Evolutionary conservation across 495 filamentous ascomycete genomes (phyloP).

Genomic region (Penicillium odoratum): DNA sequence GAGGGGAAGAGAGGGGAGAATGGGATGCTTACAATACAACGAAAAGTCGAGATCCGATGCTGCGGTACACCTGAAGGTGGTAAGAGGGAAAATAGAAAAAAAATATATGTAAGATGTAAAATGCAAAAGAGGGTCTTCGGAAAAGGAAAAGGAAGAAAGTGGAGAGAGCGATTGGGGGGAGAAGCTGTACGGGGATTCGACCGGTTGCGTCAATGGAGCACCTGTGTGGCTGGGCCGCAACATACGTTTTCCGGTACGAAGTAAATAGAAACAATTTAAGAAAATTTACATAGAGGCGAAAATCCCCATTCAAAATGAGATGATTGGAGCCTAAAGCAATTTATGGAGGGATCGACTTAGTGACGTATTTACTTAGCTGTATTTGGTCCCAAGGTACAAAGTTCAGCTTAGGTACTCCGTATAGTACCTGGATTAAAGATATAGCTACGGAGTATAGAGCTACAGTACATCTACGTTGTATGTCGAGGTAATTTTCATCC

Average conservation of each 20-base stretch:
- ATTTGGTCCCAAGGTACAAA: no score
- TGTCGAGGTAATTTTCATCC: no score
- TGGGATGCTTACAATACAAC: neutral
- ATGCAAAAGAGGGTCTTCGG: neutral
- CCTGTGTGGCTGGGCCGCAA: slow-evolving; percentile 1
- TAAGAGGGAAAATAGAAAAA: neutral
- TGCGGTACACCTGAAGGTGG: neutral
- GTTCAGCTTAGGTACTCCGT: no score
- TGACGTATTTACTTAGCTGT: neutral
- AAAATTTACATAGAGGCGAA: neutral
- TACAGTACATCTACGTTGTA: neutral
- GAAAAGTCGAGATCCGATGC: neutral
- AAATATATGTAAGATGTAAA: neutral
- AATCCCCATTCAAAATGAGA: neutral
- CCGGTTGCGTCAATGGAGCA: slow-evolving; percentile 11
- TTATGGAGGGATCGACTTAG: slow-evolving; percentile 1
- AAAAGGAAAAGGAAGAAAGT: slow-evolving; percentile 11
- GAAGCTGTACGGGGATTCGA: neutral
- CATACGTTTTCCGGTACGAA: neutral
- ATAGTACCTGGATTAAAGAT: neutral
- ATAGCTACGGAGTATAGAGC: no score
- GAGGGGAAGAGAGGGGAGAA: neutral
- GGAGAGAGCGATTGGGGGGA: slow-evolving; percentile 5
- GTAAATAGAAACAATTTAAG: neutral
- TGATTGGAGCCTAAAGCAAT: slow-evolving; percentile 1